Conservation (phyloP, 257 asterid genomes). For the Solanum tacnaense region DNA sequence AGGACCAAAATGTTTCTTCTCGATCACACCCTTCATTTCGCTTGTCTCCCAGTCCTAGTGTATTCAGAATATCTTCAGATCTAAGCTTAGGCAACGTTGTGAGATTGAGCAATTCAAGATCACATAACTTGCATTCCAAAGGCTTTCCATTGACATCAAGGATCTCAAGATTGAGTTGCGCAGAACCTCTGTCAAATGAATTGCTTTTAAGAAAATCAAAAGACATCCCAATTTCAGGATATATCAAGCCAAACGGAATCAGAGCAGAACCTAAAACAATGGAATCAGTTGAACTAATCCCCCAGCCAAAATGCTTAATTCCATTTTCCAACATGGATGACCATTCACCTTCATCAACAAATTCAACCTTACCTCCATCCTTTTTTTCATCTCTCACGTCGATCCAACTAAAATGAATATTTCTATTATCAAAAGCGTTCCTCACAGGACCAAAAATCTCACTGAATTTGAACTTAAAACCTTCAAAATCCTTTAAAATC, state of each 20-base stretch:
- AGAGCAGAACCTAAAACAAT: slow-evolving; percentile 63
- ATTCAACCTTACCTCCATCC: slow-evolving; percentile 9
- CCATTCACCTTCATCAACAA: slow-evolving; percentile 2
- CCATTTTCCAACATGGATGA: slow-evolving; percentile 21
- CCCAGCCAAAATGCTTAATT: slow-evolving; percentile 56
- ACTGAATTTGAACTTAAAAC: slow-evolving; percentile 15
- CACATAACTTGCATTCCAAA: slow-evolving; percentile 54
- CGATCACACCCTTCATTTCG: slow-evolving; percentile 13
- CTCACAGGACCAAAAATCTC: slow-evolving; percentile 36
- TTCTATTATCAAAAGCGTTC: slow-evolving; percentile 37
- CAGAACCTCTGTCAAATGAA: slow-evolving; percentile 16
- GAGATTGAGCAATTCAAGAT: slow-evolving; percentile 59
- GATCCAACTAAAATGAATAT: slow-evolving; percentile 75
- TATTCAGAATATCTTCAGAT: slow-evolving; percentile 16
- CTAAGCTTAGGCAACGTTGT: slow-evolving; percentile 16
- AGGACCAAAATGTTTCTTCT: slow-evolving; percentile 16
- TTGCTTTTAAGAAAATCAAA: slow-evolving; percentile 21
- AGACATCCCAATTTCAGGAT: slow-evolving; percentile 49
- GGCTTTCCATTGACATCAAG: slow-evolving; percentile 64
- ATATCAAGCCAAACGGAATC: slow-evolving; percentile 71
- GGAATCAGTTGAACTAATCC: slow-evolving; percentile 59
- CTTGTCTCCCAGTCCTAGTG: slow-evolving; percentile 21
- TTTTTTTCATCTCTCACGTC: slow-evolving; percentile 31
- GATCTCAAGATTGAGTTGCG: slow-evolving; percentile 57
- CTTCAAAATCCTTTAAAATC: slow-evolving; percentile 9